Percentiles rank a stretch among this genome's conserved stretches.
Conservation (phyloP, 768 basidiomycete genomes). For the Austroboletus eburneus region DNA sequence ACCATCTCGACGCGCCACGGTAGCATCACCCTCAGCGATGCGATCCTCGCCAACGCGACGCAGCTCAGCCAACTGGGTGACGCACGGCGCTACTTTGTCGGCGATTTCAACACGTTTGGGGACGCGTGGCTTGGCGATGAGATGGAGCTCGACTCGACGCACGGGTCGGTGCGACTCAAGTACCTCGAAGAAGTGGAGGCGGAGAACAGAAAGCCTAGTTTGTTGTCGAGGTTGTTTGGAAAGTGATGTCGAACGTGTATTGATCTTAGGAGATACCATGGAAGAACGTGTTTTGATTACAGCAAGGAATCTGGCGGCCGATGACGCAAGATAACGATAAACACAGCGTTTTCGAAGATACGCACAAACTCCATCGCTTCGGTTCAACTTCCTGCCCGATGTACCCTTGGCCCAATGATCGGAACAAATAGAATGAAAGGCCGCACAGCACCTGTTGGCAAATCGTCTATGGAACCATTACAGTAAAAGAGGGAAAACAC, state of each 20-base stretch:
- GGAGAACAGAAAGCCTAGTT: constrained; percentile 4
- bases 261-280: too few relatives aligned
- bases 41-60: constrained; percentile 13
- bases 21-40: constrained; percentile 9
- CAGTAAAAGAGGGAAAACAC: not conserved
- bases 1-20: constrained; percentile 17
- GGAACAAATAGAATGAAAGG: too few relatives aligned
- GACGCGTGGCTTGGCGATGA: constrained; percentile 22
- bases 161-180: constrained; percentile 19
- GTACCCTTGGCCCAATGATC: too few relatives aligned
- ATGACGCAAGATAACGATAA: too few relatives aligned
- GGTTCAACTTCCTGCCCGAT: too few relatives aligned
- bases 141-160: constrained; percentile 10
- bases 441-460: too few relatives aligned
- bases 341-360: too few relatives aligned
- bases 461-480: not conserved
- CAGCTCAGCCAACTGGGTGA: constrained; percentile 21
- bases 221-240: constrained; percentile 20
- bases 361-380: too few relatives aligned
- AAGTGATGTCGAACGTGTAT: constrained; percentile 13
- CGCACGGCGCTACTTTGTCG: constrained; percentile 22
- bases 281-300: too few relatives aligned
- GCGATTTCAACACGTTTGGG: constrained; percentile 17
- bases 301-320: too few relatives aligned
- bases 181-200: constrained; percentile 16